Base-by-base conservation (phyloP, 495 filamentous ascomycete species). In the Friedmanniomyces simplex region DNA sequence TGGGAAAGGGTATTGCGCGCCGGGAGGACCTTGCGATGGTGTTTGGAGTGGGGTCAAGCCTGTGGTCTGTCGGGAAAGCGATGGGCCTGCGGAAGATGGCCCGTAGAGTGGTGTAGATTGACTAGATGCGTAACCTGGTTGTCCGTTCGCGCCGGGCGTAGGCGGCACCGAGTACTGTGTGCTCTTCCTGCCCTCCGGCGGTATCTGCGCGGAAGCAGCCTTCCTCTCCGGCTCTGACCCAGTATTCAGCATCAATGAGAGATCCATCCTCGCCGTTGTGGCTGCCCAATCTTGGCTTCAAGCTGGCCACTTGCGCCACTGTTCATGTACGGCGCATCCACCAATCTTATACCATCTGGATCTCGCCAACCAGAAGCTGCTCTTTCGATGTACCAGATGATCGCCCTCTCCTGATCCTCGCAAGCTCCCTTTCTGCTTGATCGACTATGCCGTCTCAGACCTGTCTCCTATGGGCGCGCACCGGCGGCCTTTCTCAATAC, bases 1-100 rank as follows among this genome's bases (percentile, higher is more conserved):
- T n/a, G 77, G 76, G 54, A 81, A 82, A 7, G 78, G 77, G 59
- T 80, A 83, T 50, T 76, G 75, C 52, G 65, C 71, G 66, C 61
- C 13, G 61, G 71, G 71, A 28, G 73, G 75, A 39, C 72, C 76
- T 51, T 75, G 75, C 59, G 80, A 81, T 2, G 78, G 77, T 0
- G 79, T 82, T 37, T 77, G 76, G 6, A 62, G 20, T 5, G 54
- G 60, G 1, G 60, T 53, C 43, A 58, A 37, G 42, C 60, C 54
- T n/a, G 51, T 32, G 37, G n/a, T 51, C 20, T 48, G 48, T n/a
- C 46, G 41, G n/a, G 55, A 53, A 6, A 57, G n/a, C n/a, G 59
- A 42, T 46, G 49, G 22, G 18, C 3, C 39, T 14, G 32, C 13
- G 34, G 58, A 30, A 13, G 43, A 51, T 37, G 58, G 41, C 21